Percentiles rank a stretch among this genome's conserved stretches.
Evolutionary conservation across 495 filamentous ascomycete genomes (phyloP).

Genomic region (Clohesyomyces aquaticus): DNA sequence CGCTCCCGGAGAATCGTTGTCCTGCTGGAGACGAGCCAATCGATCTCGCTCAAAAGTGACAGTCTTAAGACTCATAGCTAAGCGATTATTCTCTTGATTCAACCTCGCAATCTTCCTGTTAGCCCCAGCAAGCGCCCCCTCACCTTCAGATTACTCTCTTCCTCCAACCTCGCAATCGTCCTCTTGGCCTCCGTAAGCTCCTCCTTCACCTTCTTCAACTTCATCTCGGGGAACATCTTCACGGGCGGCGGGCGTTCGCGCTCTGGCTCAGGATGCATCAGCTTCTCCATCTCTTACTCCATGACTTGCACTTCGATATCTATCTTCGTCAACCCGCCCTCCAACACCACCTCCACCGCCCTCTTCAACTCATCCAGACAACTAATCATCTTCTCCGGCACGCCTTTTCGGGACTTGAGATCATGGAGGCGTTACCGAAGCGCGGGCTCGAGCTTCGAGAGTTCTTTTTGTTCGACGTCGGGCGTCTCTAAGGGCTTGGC

Average conservation of each 20-base stretch:
- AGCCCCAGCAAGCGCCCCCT: background rate
- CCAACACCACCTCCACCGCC: background rate
- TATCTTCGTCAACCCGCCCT: background rate
- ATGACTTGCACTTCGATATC: background rate
- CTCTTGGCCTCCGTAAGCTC: slow-evolving; percentile 1
- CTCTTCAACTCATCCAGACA: slow-evolving; percentile 9
- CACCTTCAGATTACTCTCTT: no score
- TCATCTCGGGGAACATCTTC: background rate
- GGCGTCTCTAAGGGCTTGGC: background rate
- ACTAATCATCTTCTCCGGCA: background rate
- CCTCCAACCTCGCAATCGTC: no score
- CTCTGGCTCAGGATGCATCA: background rate
- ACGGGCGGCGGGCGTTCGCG: background rate
- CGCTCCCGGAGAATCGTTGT: no score
- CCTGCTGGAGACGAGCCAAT: no score
- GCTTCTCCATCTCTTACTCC: background rate
- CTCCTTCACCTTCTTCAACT: background rate
- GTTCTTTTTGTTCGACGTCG: background rate
- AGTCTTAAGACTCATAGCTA: background rate
- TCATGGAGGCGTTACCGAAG: slow-evolving; percentile 1
- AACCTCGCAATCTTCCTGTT: background rate
- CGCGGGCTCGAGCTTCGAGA: slow-evolving; percentile 1
- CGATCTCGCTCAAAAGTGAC: background rate
- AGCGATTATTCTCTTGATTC: background rate
- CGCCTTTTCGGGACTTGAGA: slow-evolving; percentile 10